phyloP scores from a whole-genome alignment of 176 grass and related monocot genomes.

The Oryza rufipogon region DNA sequence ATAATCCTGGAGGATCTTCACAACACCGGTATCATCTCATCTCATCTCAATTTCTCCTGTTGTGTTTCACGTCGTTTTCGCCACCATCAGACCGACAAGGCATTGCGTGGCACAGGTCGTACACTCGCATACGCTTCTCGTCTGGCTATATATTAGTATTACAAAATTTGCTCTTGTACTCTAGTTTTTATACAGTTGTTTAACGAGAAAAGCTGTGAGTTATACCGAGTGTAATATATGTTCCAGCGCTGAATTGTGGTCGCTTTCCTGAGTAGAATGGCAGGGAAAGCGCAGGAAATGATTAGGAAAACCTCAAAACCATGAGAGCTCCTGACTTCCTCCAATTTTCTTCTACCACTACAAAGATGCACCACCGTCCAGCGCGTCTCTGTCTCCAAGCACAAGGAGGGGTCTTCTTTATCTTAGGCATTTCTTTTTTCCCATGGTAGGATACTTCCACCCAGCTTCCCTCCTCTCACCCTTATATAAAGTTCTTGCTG shows the following conservation, averaged over 20 bases:
- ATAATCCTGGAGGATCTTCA: slow-evolving; percentile 1
- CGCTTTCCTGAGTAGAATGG: background rate
- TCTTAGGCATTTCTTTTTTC: background rate
- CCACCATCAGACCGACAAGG: background rate
- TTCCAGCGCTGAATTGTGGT: background rate
- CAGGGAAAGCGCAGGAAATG: slow-evolving; percentile 49
- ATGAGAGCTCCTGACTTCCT: background rate
- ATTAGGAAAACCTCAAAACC: slow-evolving; percentile 39
- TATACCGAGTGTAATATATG: background rate
- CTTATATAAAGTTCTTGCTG: slow-evolving; percentile 16
- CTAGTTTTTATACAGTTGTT: background rate
- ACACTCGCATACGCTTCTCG: background rate
- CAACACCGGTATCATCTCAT: background rate
- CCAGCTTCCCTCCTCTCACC: slow-evolving; percentile 25
- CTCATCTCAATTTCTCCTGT: background rate
- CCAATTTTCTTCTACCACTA: slow-evolving; percentile 23
- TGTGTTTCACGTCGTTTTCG: slow-evolving; percentile 30
- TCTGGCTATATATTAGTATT: background rate
- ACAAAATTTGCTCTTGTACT: background rate
- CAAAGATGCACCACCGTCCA: slow-evolving; percentile 40
- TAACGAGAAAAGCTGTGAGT: background rate
- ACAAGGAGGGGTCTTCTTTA: slow-evolving; percentile 24
- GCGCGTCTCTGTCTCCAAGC: background rate
- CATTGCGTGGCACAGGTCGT: slow-evolving; percentile 28
- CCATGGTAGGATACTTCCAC: slow-evolving; percentile 40